Evolutionary conservation across 2,329 filamentous ascomycete species (phyloP), one percentile per base, ranked within the genome.

Genomic region (Penicillium sp.): DNA sequence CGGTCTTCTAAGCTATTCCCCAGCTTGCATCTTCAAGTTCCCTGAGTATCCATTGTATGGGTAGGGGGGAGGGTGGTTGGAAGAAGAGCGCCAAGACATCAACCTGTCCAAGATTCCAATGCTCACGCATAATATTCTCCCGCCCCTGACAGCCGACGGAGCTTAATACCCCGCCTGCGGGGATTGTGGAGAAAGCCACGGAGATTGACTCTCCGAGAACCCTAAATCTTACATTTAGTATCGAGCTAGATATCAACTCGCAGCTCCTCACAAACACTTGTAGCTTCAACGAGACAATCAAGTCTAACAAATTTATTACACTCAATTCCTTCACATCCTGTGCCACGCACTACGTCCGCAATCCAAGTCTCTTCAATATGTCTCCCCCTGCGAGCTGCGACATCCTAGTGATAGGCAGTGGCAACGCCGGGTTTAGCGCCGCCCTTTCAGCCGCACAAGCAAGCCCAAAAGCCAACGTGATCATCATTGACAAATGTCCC

Each of bases 361-460:
- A 15, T 40, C n/a, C 40, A 18, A 43, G 18, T 8, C 22, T 20
- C 14, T 7, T 43, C 29, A 48, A 12, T 9, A 57, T 51, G 54
- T 45, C 51, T 14, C 31, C 23, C 3, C 49, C 56, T 41, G 46
- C 56, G 14, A 20, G 29, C 41, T 61, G 61, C 55, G 69, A 73
- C 45, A 66, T 71, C 57, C 65, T 89, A 6, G 79, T 89, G 6
- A 74, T 86, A 29, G 86, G 86, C 20, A 78, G 81, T 49, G 86
- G 86, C 49, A 88, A 88, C 63, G 86, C 86, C 15, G 86, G 85
- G 14, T 84, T 87, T 69, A 79, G 75, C 11, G 80, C 85, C 3
- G 85, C 85, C 8, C 75, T 82, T 7, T 81, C 84, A 1, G 84
- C 85, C 2, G 75, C 77, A 57, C 63, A 73, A 48, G 77, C 79